Evolutionary conservation across 2,329 filamentous ascomycete species (phyloP).

Genomic region (Cladorrhinum sp.): DNA sequence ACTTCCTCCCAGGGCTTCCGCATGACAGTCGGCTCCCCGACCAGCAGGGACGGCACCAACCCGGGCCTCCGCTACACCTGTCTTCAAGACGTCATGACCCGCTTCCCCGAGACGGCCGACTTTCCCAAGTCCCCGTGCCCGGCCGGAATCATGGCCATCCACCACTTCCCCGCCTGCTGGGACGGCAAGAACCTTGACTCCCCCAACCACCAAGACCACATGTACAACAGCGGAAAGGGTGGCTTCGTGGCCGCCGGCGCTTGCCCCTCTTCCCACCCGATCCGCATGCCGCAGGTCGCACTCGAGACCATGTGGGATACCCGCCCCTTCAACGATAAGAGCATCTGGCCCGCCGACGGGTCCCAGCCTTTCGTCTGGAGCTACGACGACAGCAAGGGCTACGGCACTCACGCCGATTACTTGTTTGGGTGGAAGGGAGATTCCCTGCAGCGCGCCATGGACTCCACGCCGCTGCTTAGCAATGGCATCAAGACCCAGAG

Average conservation of each 20-base stretch:
- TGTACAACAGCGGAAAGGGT: conserved; percentile 30
- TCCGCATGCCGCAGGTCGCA: conserved; percentile 37
- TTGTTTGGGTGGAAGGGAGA: conserved; percentile 34
- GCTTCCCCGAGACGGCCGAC: conserved; percentile 18
- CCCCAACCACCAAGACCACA: conserved; percentile 43
- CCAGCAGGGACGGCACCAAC: conserved; percentile 7
- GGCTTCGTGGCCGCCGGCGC: conserved; percentile 24
- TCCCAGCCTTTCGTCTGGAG: conserved; percentile 28
- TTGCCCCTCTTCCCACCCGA: conserved; percentile 33
- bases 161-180: conserved; percentile 48
- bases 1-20: conserved; percentile 16
- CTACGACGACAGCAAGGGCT: conserved; percentile 24
- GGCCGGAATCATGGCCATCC: conserved; percentile 23
- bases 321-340: conserved; percentile 26
- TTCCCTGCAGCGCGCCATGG: conserved; percentile 31
- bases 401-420: conserved; percentile 31
- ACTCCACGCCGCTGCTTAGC: conserved; percentile 32
- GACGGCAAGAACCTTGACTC: conserved; percentile 56
- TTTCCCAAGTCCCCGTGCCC: conserved; percentile 22
- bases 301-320: conserved; percentile 40
- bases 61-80: conserved; percentile 23
- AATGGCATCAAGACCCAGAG: conserved; percentile 33
- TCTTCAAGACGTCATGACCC: conserved; percentile 14
- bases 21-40: conserved; percentile 25
- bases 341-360: conserved; percentile 30